Evolutionary conservation across 805 yeast genomes (phyloP).

Genomic region (Tetrapisispora fleetii): DNA sequence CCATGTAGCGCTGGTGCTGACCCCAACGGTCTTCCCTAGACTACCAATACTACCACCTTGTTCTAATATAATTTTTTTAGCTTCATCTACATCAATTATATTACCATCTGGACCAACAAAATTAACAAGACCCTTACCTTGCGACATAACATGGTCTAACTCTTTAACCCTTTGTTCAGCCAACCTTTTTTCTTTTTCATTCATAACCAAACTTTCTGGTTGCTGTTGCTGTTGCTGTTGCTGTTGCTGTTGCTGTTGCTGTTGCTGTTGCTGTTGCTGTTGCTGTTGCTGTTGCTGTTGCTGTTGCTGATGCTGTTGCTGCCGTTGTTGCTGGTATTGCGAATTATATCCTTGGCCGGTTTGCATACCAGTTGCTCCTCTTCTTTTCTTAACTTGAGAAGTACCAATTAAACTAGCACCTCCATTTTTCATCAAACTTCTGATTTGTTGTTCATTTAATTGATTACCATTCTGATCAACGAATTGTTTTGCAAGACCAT

Average conservation of each 20-base stretch:
- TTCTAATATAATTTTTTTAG: slow-evolving; percentile 18
- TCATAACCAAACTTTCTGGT: not conserved
- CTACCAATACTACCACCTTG: slow-evolving; percentile 17
- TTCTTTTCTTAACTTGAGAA: not conserved
- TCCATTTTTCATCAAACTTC: slow-evolving; percentile 1
- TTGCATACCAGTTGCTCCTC: not conserved
- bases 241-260: not conserved
- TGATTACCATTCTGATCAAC: slow-evolving; percentile 5
- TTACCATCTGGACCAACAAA: slow-evolving; percentile 34
- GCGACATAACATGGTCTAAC: slow-evolving; percentile 15
- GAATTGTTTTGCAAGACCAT: slow-evolving; percentile 2
- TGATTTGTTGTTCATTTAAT: slow-evolving; percentile 1
- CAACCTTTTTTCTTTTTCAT: slow-evolving; percentile 6
- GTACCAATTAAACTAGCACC: slow-evolving; percentile 4
- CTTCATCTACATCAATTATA: slow-evolving; percentile 26
- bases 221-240: not conserved
- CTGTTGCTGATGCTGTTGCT: not conserved
- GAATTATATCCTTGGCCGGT: not conserved
- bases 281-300: not conserved
- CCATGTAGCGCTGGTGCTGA: not conserved
- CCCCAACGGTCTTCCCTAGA: not conserved
- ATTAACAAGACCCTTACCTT: slow-evolving; percentile 20
- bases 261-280: not conserved
- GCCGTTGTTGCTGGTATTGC: not conserved
- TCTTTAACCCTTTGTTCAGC: slow-evolving; percentile 7